A percentile compares a stretch with the other conserved stretches of the same genome.
phyloP scores from a whole-genome alignment of 306 rosid species.

The Prunus mume region DNA sequence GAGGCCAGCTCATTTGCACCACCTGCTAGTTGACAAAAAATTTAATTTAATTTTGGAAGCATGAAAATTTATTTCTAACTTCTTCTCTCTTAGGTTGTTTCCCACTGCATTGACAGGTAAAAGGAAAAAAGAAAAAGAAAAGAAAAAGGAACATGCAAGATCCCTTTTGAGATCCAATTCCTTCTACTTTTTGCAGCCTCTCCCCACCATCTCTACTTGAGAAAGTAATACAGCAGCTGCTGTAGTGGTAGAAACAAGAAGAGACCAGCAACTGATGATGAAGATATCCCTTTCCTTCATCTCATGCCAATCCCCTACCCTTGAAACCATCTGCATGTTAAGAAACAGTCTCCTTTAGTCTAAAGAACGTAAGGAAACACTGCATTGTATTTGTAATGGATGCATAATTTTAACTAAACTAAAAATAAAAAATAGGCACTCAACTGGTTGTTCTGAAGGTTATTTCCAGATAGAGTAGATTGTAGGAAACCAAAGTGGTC shows the following conservation, averaged over 20 bases:
- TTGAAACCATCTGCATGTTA: slow-evolving; percentile 65
- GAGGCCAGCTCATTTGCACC: slow-evolving; percentile 31
- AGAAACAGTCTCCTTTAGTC: neutral
- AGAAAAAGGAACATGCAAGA: slow-evolving; percentile 19
- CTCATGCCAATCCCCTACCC: slow-evolving; percentile 49
- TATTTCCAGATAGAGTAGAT: slow-evolving; percentile 53
- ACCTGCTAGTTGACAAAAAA: slow-evolving; percentile 37
- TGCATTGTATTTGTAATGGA: neutral
- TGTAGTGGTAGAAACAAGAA: slow-evolving; percentile 12
- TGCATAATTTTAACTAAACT: neutral
- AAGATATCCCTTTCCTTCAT: slow-evolving; percentile 11
- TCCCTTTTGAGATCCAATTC: slow-evolving; percentile 45
- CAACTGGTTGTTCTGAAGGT: slow-evolving; percentile 60
- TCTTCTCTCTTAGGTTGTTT: slow-evolving; percentile 46
- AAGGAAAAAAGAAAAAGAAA: slow-evolving; percentile 7
- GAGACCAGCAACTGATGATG: slow-evolving; percentile 13
- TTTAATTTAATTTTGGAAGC: slow-evolving; percentile 38
- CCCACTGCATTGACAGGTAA: slow-evolving; percentile 56
- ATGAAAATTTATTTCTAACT: slow-evolving; percentile 36
- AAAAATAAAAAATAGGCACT: neutral
- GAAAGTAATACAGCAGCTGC: slow-evolving; percentile 22
- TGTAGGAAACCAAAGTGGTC: slow-evolving; percentile 57
- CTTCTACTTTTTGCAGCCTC: slow-evolving; percentile 37
- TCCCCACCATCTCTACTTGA: slow-evolving; percentile 24
- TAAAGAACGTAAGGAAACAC: slow-evolving; percentile 7